phyloP scores from a whole-genome alignment of 257 asterid species.

The Salvia hispanica region DNA sequence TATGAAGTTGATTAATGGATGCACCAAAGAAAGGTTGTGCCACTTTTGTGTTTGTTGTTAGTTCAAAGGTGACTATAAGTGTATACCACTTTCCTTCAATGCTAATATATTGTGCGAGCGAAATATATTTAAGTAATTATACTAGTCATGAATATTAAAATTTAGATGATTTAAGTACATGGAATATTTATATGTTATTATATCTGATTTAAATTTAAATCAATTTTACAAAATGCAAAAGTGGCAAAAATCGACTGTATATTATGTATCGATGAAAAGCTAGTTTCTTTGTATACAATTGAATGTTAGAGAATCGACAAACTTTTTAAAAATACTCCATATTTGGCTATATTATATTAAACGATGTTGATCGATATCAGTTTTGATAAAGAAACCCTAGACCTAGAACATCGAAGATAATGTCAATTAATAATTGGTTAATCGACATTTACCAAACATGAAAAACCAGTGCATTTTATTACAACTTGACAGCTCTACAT shows the following conservation, averaged over 20 bases:
- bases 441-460: neutral
- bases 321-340: neutral
- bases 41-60: slow-evolving; percentile 42
- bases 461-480: neutral
- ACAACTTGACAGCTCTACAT: slow-evolving; percentile 4
- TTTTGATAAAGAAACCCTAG: slow-evolving; percentile 17
- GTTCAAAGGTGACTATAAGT: slow-evolving; percentile 51
- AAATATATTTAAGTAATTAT: neutral
- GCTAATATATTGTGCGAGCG: slow-evolving; percentile 15
- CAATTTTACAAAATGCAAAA: neutral
- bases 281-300: too few species aligned
- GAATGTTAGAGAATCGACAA: neutral
- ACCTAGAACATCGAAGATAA: neutral
- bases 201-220: neutral
- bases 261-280: too few species aligned
- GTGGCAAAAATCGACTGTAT: too few species aligned
- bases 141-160: too few species aligned
- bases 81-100: slow-evolving; percentile 28
- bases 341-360: neutral
- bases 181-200: too few species aligned
- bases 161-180: too few species aligned
- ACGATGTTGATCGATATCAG: slow-evolving; percentile 31
- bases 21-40: slow-evolving; percentile 44
- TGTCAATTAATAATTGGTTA: slow-evolving; percentile 33
- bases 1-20: slow-evolving; percentile 39